Base-by-base conservation (phyloP, 176 grass and related monocot genomes). In the Phyllostachys edulis region DNA sequence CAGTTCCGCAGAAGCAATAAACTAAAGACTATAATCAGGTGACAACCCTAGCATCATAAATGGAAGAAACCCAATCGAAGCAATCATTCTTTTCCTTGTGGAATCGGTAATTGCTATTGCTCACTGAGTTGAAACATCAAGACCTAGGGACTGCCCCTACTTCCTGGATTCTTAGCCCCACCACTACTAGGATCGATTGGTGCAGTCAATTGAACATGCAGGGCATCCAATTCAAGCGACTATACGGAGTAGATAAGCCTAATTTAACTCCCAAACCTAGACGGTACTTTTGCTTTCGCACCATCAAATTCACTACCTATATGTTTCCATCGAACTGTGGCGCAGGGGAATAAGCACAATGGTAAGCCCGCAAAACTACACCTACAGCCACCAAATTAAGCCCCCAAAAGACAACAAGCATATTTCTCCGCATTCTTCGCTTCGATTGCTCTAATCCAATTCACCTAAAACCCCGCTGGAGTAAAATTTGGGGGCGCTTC, bases 401-500 rank as follows among this genome's bases (percentile, higher is more conserved):
- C 8, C 15, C 20, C 9, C 56, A 23, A 59, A 60, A 63, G 14
- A 73, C 65, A 41, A 1, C 10, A 69, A 27, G 1, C 45, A 50
- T 66, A 52, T 2, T 61, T 42, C 41, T 2, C 24, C 15, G 14
- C 13, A 13, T 38, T 29, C 2, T 11, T 59, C 1, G 2, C 70
- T 45, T 20, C 42, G 39, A 87, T 83, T 60, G 42, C 9, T 21
- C 23, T 60, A 72, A 16, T 10, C 12, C 16, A 69, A 84, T 84
- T 55, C 17, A 42, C 20, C n/a, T 41, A 74, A 87, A 74, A 41
- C 60, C 78, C 84, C 32, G 32, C 32, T 38, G 34, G 1, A 15
- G 16, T 9, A 34, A n/a, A n/a, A n/a, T 34, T 34, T 34, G 32
- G 2, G 32, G 32, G 32, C 32, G 32, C 2, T 62, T 24, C 72